These are phyloP conservation scores for Hypoxylon rickii DNA, from an alignment of 495 filamentous ascomycete genomes.

Conservation along the genomic window DNA sequence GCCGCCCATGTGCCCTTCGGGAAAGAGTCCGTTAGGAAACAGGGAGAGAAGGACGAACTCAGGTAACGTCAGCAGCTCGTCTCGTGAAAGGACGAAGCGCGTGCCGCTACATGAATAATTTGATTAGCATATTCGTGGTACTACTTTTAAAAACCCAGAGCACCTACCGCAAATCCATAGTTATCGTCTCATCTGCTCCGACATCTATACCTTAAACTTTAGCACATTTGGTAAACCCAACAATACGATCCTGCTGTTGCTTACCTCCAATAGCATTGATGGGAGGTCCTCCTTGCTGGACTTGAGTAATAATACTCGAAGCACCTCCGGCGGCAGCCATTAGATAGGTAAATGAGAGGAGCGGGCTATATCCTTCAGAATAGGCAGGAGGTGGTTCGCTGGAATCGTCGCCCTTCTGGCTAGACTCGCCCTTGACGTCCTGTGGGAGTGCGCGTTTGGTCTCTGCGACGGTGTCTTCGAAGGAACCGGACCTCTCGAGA, in stretches of 20 bases:
- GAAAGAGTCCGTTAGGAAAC: slow-evolving; percentile 96
- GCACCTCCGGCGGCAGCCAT: slow-evolving; percentile 97
- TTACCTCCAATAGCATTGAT: slow-evolving; percentile 88
- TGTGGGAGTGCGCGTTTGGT: slow-evolving; percentile 81
- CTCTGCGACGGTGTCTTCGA: slow-evolving; percentile 66
- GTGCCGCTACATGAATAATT: slow-evolving; percentile 67
- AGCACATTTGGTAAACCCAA: background rate
- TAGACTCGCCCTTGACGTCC: slow-evolving; percentile 76
- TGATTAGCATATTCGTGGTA: slow-evolving; percentile 29
- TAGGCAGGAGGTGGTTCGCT: slow-evolving; percentile 94
- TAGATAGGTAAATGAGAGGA: slow-evolving; percentile 92
- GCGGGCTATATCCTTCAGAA: slow-evolving; percentile 88
- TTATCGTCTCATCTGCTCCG: slow-evolving; percentile 92
- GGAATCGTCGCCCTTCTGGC: slow-evolving; percentile 69
- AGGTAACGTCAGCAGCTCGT: slow-evolving; percentile 91
- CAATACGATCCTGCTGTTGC: slow-evolving; percentile 25
- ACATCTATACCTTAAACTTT: slow-evolving; percentile 61
- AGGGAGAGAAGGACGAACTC: slow-evolving; percentile 99
- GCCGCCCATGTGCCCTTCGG: slow-evolving; percentile 93
- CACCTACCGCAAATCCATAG: slow-evolving; percentile 85
- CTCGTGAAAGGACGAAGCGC: slow-evolving; percentile 89
- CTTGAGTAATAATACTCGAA: slow-evolving; percentile 98
- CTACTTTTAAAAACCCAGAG: background rate
- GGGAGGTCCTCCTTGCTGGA: slow-evolving; percentile 87
- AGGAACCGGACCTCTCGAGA: slow-evolving; percentile 42